phyloP scores from a whole-genome alignment of 495 filamentous ascomycete genomes.

The Penicillium egyptiacum region DNA sequence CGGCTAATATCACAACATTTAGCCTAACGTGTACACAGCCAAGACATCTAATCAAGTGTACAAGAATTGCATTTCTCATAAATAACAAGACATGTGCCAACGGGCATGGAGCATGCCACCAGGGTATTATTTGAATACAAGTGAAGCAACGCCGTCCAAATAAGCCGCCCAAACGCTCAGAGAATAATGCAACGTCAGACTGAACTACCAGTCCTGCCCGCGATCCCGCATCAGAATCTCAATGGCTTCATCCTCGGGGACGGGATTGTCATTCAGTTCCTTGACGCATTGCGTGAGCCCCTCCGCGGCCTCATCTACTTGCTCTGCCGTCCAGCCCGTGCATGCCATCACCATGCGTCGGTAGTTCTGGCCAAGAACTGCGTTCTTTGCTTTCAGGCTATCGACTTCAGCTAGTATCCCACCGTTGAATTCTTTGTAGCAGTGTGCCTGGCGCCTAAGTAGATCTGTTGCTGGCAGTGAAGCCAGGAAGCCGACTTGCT shows the following conservation, averaged over 20 bases:
- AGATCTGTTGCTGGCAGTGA: constrained; percentile 30
- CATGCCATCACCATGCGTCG: constrained; percentile 53
- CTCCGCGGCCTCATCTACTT: constrained; percentile 50
- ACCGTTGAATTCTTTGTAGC: constrained; percentile 39
- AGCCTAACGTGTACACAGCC: constrained; percentile 2
- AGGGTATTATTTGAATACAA: constrained; percentile 35
- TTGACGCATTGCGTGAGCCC: constrained; percentile 49
- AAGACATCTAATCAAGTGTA: background rate
- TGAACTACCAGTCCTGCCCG: constrained; percentile 48
- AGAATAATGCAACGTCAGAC: constrained; percentile 13
- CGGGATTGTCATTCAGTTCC: constrained; percentile 50
- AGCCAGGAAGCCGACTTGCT: constrained; percentile 38
- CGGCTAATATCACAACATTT: constrained; percentile 12
- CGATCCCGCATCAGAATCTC: constrained; percentile 52
- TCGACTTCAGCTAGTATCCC: constrained; percentile 41
- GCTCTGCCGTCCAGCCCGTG: constrained; percentile 46
- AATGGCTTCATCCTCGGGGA: constrained; percentile 49
- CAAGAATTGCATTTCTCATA: constrained; percentile 15
- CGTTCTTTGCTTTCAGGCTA: constrained; percentile 45
- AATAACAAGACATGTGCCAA: constrained; percentile 23
- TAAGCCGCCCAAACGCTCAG: constrained; percentile 24
- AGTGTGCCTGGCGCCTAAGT: constrained; percentile 31
- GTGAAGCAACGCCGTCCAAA: constrained; percentile 23
- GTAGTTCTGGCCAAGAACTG: constrained; percentile 47
- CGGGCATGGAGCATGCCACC: constrained; percentile 19